phyloP scores from a whole-genome alignment of 1,284 basidiomycete genomes.

The Sphagnurus paluster region DNA sequence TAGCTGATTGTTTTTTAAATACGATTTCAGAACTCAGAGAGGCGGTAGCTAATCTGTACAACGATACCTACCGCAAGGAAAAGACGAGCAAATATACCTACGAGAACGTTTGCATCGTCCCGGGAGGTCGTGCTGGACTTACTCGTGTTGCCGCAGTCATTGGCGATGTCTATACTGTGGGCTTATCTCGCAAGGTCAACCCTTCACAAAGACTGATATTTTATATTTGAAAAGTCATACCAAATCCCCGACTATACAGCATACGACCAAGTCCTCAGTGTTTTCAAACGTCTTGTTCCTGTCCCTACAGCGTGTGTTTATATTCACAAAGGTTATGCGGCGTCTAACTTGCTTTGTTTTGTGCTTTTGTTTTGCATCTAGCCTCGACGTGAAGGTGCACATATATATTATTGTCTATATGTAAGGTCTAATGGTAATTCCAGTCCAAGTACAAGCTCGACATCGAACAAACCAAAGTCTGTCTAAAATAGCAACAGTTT shows the following conservation, averaged over 20 bases:
- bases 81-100: slow-evolving; percentile 84
- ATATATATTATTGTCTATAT: background rate
- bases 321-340: slow-evolving; percentile 4
- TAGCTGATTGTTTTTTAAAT: slow-evolving; percentile 7
- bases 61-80: slow-evolving; percentile 80
- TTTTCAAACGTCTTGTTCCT: slow-evolving; percentile 87
- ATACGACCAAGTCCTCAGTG: slow-evolving; percentile 82
- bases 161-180: slow-evolving; percentile 77
- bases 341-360: background rate
- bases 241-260: slow-evolving; percentile 90
- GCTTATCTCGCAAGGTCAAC: slow-evolving; percentile 23
- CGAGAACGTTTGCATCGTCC: slow-evolving; percentile 91
- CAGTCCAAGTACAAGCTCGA: slow-evolving; percentile 57
- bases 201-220: background rate
- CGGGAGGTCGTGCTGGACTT: slow-evolving; percentile 87
- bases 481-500: slow-evolving; percentile 1
- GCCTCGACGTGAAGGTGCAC: slow-evolving; percentile 58
- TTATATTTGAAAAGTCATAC: slow-evolving; percentile 52
- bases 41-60: slow-evolving; percentile 86
- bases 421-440: background rate
- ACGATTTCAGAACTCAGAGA: slow-evolving; percentile 51
- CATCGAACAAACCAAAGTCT: slow-evolving; percentile 68
- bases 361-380: slow-evolving; percentile 26
- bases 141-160: slow-evolving; percentile 91
- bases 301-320: slow-evolving; percentile 75